These are phyloP conservation scores for Aspergillus sclerotiicarbonarius DNA, from an alignment of 495 filamentous ascomycete species.

Conservation along the genomic window DNA sequence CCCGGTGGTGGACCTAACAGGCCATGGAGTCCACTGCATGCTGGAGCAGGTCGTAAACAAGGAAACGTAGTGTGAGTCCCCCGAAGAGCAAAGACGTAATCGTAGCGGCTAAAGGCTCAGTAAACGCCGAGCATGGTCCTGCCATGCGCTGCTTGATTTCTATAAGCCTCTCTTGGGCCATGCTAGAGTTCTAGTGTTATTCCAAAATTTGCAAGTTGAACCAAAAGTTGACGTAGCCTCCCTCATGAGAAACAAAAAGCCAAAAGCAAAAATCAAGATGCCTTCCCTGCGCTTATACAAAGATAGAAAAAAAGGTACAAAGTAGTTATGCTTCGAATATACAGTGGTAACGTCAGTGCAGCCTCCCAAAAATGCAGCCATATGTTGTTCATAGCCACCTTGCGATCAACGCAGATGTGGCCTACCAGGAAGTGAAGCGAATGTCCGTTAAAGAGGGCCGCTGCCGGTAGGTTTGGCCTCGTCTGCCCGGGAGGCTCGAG, in stretches of 20 bases:
- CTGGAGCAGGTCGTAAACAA: neutral
- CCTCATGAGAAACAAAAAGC: constrained; percentile 9
- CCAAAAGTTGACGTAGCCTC: too few species aligned
- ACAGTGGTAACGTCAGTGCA: neutral
- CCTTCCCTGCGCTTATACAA: neutral
- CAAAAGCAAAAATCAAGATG: constrained; percentile 2
- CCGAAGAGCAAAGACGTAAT: neutral
- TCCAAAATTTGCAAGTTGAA: constrained; percentile 1
- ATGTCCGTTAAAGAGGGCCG: too few species aligned
- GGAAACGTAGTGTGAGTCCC: neutral
- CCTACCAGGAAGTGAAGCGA: neutral
- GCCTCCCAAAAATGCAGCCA: constrained; percentile 2
- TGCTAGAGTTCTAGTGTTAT: neutral
- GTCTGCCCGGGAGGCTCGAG: neutral
- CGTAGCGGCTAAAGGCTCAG: too few species aligned
- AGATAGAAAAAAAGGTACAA: neutral
- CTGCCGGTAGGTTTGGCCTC: neutral
- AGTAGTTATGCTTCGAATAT: neutral
- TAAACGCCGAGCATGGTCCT: constrained; percentile 8
- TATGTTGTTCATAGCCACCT: neutral
- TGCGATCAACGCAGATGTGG: constrained; percentile 6
- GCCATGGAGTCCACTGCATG: too few species aligned
- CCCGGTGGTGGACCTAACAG: neutral
- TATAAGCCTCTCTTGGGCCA: constrained; percentile 6
- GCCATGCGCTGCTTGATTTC: constrained; percentile 13